Evolutionary conservation across 2,329 filamentous ascomycete genomes (phyloP), one percentile per base, ranked within the genome.

Genomic region (Neonectria punicea): DNA sequence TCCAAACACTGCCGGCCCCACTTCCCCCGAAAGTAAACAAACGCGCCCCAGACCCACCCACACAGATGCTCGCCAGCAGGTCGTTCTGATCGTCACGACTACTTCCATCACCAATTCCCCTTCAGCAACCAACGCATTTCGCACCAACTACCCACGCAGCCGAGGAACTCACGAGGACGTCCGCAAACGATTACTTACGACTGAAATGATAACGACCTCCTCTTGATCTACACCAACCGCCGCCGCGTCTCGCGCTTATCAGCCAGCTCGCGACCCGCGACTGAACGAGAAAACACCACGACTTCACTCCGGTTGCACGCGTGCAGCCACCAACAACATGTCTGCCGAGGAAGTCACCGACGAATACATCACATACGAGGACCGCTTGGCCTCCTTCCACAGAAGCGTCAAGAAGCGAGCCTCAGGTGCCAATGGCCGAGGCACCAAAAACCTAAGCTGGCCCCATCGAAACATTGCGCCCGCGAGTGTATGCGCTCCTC

Each of bases 341-440:
- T 74, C 74, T 36, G 61, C 73, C 62, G 74, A 74, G 59, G 80
- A 82, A 49, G 70, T 79, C 46, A 78, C 83, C 41, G 82, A 86
- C 34, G 73, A 74, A 61, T 89, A 84, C 76, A 83, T 87, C 71
- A 92, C 91, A 16, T 90, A 90, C 70, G 89, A 93, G 69, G 91
- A 90, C 73, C 93, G 96, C 53, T 81, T 98, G 39, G 90, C 89
- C 34, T 95, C 93, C 11, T 99, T 98, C 79, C 86, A 92, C 55
- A 84, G 83, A 58, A 81, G 86, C 41, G 81, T 86, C 44, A 93
- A 93, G 78, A 89, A 93, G 74, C 87, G 92, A 76, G 85, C 87
- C 32, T 96, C 93, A 13, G 87, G 85, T 63, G 84, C 88, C 66
- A 86, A 86, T 72, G 78, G 78, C 39, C 77, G 79, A 54, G 83